Base-by-base conservation (phyloP, 371 early-diverging fungal genomes). In the Mucor indicus region DNA sequence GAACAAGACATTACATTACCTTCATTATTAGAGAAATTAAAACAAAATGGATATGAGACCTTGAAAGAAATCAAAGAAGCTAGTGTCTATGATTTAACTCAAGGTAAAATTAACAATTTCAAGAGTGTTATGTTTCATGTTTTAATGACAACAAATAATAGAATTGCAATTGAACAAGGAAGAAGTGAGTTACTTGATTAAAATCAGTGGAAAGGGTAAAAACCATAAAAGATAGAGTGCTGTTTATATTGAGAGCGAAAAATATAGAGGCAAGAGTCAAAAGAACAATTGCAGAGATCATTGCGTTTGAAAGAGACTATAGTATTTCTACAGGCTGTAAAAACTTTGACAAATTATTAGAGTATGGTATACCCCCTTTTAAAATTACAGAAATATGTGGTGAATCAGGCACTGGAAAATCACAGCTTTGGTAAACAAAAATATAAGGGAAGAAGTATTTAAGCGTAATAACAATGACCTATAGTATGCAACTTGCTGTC, bases 301-400 rank as follows among this genome's bases (percentile, higher is more conserved):
- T 57, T 19, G 29, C 44, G 3, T 47, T 35, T 17, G 42, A 50
- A 30, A 47, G 39, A 24, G 45, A 53, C 2, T 66, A 76, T 21
- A 59, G 70, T 21, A 75, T 80, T 1, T 72, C 67, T 2, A 52
- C 53, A 3, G n/a, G 24, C 6, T 73, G 64, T 3, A 27, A 41
- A 6, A 61, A 62, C 6, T 19, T 85, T 6, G 75, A 85, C 48
- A 43, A 39, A 5, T n/a, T 84, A 38, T 53, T 83, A 12, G 76
- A 65, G 3, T 16, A 39, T 16, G 86, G 86, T 3, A 49, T 86
- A 7, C 69, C 81, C 0, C 36, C 62, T 20, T 72, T 73, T 7
- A 56, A 59, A 33, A 70, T 88, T 1, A 79, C 81, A 4, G 88
- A 88, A 48, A 51, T 86, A 22, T 81, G 80, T 53, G 88, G 86